A percentile compares a stretch with the other conserved stretches of the same genome.
These are phyloP conservation scores for Austroboletus novae-zelandiae DNA, from an alignment of 1,284 basidiomycete genomes.

Conservation along the genomic window DNA sequence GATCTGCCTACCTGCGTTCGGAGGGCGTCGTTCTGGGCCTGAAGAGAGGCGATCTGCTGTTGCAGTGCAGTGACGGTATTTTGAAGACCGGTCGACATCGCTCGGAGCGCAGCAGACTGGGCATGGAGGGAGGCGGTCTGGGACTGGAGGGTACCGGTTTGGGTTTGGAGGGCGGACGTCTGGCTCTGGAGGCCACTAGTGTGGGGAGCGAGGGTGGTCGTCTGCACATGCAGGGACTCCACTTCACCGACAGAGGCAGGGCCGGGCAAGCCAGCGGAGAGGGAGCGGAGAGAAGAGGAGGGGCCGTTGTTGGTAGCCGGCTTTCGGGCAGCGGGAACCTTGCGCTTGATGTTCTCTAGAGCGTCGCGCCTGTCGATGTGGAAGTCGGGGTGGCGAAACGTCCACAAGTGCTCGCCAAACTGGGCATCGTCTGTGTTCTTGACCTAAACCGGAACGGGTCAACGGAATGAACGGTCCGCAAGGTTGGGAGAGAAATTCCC, in stretches of 20 bases:
- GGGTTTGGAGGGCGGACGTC: conserved; percentile 22
- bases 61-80: conserved; percentile 24
- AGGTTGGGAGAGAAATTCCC: neutral
- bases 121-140: conserved; percentile 30
- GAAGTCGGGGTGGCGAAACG: conserved; percentile 95
- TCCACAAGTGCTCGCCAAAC: conserved; percentile 89
- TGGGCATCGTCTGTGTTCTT: conserved; percentile 80
- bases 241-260: conserved; percentile 20
- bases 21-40: conserved; percentile 31
- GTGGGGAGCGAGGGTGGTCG: conserved; percentile 23
- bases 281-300: conserved; percentile 35
- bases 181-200: conserved; percentile 28
- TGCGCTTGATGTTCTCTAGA: conserved; percentile 93
- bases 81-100: conserved; percentile 27
- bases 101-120: conserved; percentile 26
- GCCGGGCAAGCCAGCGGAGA: conserved; percentile 29
- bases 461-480: conserved; percentile 7
- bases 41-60: conserved; percentile 25
- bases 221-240: conserved; percentile 28
- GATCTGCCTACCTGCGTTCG: conserved; percentile 60
- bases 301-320: conserved; percentile 24
- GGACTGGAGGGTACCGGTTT: conserved; percentile 27
- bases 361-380: conserved; percentile 81
- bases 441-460: conserved; percentile 38
- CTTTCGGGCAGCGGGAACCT: conserved; percentile 77